phyloP scores from a whole-genome alignment of 164 flowering plant species.

The Umbilicus rupestris region DNA sequence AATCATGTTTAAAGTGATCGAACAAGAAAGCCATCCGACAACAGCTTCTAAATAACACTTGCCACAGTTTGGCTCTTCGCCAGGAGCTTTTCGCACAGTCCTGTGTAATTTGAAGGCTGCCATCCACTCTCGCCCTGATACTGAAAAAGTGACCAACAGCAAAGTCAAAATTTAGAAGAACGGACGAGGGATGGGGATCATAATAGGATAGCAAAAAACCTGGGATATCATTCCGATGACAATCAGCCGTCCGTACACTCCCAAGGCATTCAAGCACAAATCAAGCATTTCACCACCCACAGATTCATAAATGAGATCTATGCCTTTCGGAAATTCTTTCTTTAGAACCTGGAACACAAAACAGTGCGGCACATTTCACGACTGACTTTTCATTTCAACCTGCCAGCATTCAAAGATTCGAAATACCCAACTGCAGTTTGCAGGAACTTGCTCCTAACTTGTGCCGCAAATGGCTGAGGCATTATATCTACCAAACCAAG shows the following conservation, averaged over 20 bases:
- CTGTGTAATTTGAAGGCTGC: slow-evolving; percentile 77
- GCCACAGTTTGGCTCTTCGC: slow-evolving; percentile 98
- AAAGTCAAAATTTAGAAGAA: neutral
- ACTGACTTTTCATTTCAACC: neutral
- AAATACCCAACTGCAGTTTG: neutral
- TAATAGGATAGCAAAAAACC: slow-evolving; percentile 27
- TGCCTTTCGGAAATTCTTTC: slow-evolving; percentile 85
- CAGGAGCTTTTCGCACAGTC: slow-evolving; percentile 82
- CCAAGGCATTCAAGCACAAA: slow-evolving; percentile 83
- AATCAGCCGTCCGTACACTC: slow-evolving; percentile 71
- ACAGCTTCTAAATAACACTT: slow-evolving; percentile 21
- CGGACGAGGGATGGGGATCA: neutral
- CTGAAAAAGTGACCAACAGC: slow-evolving; percentile 24
- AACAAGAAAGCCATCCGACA: neutral
- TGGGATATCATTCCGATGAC: slow-evolving; percentile 99
- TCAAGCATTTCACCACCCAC: slow-evolving; percentile 95
- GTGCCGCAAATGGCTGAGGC: neutral
- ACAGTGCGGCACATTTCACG: neutral
- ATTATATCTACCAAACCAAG: neutral
- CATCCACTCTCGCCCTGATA: slow-evolving; percentile 94
- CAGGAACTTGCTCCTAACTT: neutral
- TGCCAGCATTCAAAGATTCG: neutral
- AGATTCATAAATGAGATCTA: slow-evolving; percentile 88
- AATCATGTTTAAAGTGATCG: too few relatives aligned
- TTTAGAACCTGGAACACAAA: slow-evolving; percentile 57